phyloP scores from a whole-genome alignment of 2,329 filamentous ascomycete genomes.

The Diaporthe velutina region DNA sequence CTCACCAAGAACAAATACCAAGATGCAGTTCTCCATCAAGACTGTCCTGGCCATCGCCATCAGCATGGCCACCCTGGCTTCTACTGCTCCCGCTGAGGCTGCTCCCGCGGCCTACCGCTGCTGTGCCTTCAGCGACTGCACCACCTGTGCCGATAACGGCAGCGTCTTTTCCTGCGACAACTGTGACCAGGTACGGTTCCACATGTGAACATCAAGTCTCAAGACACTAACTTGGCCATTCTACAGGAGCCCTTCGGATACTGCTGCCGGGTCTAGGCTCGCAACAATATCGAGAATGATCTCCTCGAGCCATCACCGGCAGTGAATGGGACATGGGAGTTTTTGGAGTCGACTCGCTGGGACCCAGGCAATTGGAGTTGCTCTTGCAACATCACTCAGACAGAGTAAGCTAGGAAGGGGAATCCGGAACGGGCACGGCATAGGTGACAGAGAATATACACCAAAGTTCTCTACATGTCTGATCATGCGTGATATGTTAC shows the following conservation, averaged over 20 bases:
- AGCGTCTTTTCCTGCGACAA: neutral
- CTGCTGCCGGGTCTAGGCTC: neutral
- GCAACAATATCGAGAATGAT: neutral
- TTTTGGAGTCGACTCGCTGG: neutral
- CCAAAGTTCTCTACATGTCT: neutral
- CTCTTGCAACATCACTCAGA: neutral
- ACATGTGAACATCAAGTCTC: neutral
- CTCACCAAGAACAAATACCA: neutral
- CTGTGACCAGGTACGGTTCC: neutral
- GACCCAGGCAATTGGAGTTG: neutral
- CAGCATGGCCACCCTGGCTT: neutral
- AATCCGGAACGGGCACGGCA: neutral
- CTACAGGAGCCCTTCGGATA: neutral
- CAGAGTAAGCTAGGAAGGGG: neutral
- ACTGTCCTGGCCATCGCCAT: neutral
- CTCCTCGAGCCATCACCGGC: neutral
- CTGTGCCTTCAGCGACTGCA: neutral
- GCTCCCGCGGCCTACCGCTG: neutral
- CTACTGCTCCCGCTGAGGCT: neutral
- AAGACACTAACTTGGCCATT: neutral
- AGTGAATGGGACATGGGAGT: neutral
- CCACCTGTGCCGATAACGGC: neutral
- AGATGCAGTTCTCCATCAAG: conserved; percentile 15
- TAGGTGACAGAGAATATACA: neutral
- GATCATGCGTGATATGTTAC: neutral